These are phyloP conservation scores for Schizosaccharomyces cryophilus DNA, from an alignment of 805 yeast species.

Conservation along the genomic window DNA sequence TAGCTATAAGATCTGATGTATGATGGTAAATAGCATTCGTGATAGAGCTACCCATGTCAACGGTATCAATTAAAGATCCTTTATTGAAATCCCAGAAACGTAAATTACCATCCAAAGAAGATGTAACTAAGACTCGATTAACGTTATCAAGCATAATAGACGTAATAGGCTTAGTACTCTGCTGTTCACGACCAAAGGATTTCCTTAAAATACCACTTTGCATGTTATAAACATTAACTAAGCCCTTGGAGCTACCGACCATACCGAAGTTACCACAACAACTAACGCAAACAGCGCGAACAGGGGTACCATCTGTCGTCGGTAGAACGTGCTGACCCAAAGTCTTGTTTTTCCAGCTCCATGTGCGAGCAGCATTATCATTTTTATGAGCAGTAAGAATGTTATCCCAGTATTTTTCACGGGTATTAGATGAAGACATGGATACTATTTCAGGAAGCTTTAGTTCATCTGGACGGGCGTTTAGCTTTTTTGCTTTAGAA, in stretches of 20 bases:
- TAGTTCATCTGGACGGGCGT: constrained; percentile 10
- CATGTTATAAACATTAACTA: constrained; percentile 62
- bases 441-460: constrained; percentile 49
- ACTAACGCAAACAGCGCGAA: constrained; percentile 53
- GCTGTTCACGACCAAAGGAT: constrained; percentile 24
- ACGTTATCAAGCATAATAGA: constrained; percentile 76
- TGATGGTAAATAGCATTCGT: constrained; percentile 56
- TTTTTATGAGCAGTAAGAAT: constrained; percentile 70
- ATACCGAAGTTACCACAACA: constrained; percentile 89
- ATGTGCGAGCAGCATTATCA: constrained; percentile 64
- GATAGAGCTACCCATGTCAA: constrained; percentile 51
- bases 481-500: constrained; percentile 18
- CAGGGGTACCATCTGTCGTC: constrained; percentile 58
- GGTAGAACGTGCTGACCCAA: constrained; percentile 48
- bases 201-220: constrained; percentile 75
- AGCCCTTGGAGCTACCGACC: constrained; percentile 72
- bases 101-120: constrained; percentile 71
- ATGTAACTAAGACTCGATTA: constrained; percentile 67
- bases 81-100: constrained; percentile 68
- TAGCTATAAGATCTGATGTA: constrained; percentile 61
- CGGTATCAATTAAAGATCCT: constrained; percentile 38
- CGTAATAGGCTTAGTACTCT: constrained; percentile 35
- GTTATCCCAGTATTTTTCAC: constrained; percentile 47
- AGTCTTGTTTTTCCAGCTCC: constrained; percentile 61
- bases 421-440: constrained; percentile 10